Base-by-base conservation (phyloP, 2,329 filamentous ascomycete species). In the Chaetomiaceae sp. region DNA sequence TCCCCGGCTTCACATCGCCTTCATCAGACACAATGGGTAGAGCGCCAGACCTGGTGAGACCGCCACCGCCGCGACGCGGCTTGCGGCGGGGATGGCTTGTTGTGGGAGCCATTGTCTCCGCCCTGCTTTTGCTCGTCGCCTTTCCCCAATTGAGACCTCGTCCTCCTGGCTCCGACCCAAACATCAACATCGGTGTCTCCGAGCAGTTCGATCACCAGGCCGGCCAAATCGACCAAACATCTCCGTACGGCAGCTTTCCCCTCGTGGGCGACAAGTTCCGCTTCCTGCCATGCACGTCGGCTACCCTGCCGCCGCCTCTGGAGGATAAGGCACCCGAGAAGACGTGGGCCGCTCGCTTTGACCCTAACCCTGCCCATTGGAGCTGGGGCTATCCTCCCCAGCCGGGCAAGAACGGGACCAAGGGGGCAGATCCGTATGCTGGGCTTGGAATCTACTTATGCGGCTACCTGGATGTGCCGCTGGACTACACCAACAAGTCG, bases 381-480 rank as follows among this genome's bases (percentile, higher is more conserved):
- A 71, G 59, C 54, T 75, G 72, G 72, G 69, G 68, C n/a, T n/a
- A n/a, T 4, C 62, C 61, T 1, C 30, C 34, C 9, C 29, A 18
- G 33, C 45, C 32, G 3, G 37, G 43, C 11, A 42, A 46, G 10
- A 46, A 48, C 8, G 34, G 42, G 4, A 46, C 48, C 2, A 8
- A 19, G 2, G 12, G 4, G 2, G 18, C 17, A 2, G 45, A 49
- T 27, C 34, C 44, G 2, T 57, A 54, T 26, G 42, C 49, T 7
- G 67, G 62, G 9, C 66, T 68, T 9, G 70, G 70, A 8, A 68
- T 74, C 45, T 74, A 68, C 51, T 61, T 74, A 6, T 74, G 71
- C 46, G 71, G 71, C 12, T 74, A 69, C 47, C 60, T 74, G 8
- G 69, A 74, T 20, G 69, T 72, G 4, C 72, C 71, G 1, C 62